phyloP scores from a whole-genome alignment of 257 asterid genomes.

The Rauvolfia tetraphylla region DNA sequence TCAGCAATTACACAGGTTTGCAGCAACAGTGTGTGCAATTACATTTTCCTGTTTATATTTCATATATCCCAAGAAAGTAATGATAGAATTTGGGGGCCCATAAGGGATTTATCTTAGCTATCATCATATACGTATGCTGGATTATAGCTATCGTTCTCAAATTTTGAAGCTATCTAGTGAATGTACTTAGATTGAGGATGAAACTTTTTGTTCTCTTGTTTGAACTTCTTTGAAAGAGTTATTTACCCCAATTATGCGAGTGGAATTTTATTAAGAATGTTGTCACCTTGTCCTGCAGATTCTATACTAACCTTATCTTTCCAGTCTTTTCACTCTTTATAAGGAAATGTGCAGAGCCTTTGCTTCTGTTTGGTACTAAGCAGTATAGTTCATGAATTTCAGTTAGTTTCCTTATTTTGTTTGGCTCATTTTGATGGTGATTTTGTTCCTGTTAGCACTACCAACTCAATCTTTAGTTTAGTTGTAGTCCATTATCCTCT shows the following conservation, averaged over 20 bases:
- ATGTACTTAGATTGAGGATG: no score
- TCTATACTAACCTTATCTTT: background rate
- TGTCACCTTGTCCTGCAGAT: background rate
- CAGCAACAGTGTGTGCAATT: conserved; percentile 4
- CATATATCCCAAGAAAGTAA: background rate
- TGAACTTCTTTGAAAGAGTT: background rate
- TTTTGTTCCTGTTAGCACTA: background rate
- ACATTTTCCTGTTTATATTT: conserved; percentile 7
- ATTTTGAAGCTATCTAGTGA: background rate
- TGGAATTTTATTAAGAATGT: background rate
- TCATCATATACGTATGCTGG: background rate
- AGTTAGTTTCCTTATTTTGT: background rate
- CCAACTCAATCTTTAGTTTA: background rate
- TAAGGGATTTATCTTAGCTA: background rate
- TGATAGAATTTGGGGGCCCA: background rate
- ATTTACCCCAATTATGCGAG: background rate
- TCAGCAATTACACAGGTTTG: conserved; percentile 76
- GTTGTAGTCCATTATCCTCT: background rate
- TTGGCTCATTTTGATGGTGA: background rate
- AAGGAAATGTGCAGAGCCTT: no score
- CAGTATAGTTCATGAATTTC: background rate
- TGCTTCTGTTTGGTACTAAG: background rate
- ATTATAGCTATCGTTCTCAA: background rate
- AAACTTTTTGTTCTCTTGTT: no score
- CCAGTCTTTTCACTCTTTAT: no score